Evolutionary conservation across 2,329 filamentous ascomycete genomes (phyloP), one percentile per base, ranked within the genome.

Genomic region (Fusarium chaquense): DNA sequence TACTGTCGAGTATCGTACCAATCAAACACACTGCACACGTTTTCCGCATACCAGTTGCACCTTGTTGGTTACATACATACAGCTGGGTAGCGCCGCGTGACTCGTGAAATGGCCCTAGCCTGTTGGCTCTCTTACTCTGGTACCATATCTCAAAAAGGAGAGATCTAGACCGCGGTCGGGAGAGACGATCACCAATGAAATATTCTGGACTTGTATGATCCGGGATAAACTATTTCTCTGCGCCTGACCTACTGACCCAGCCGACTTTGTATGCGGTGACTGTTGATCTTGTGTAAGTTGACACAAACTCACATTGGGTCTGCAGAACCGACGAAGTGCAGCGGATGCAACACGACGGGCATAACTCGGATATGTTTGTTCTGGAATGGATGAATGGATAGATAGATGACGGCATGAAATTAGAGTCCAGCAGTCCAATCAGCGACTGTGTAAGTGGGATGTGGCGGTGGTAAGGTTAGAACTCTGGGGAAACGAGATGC

Each of bases 301-400:
- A 28, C 45, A 53, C 12, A 36, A 41, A 40, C 35, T 24, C 44
- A 52, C 45, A 28, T 49, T 24, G 33, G 41, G 22, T 32, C 69
- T 50, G 49, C 26, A 35, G 50, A 26, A 69, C 51, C 41, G 43
- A 43, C 51, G 38, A 33, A 38, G 28, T 20, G 11, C 4, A 18
- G 20, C 61, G 46, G 10, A 58, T 54, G 33, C 18, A 50, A 51
- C 24, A 44, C 47, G 57, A 59, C 58, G 67, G 67, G 18, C 41
- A 63, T 69, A 59, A 33, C 26, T 63, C 67, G 67, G 67, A 33
- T 43, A 49, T 69, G 32, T 51, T 55, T 49, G 6, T 65, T 69
- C 33, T 62, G 50, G 41, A 53, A 70, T 43, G 35, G 38, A n/a
- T 32, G 5, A 30, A 47, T 40, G 18, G 33, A n/a, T 43, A 6